Conservation (phyloP, 2,329 filamentous ascomycete species). For the Nemania sp. region DNA sequence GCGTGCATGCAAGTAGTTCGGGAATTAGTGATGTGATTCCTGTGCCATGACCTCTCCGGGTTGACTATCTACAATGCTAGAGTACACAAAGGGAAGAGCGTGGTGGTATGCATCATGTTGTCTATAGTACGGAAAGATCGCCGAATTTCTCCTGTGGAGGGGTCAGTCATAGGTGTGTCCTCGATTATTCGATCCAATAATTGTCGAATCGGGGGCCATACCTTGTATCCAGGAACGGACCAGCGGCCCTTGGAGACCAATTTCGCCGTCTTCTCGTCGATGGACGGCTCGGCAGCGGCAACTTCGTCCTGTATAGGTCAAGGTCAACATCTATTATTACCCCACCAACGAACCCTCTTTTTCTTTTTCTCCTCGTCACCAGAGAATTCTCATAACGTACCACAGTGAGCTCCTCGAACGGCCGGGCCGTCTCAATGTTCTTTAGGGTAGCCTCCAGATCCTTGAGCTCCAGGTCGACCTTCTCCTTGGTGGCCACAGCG, state of each 20-base stretch:
- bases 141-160: slow-evolving; percentile 92
- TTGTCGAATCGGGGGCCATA: slow-evolving; percentile 58
- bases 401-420: slow-evolving; percentile 97
- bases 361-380: background rate
- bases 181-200: background rate
- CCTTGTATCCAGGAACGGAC: slow-evolving; percentile 99
- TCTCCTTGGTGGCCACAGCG: slow-evolving; percentile 94
- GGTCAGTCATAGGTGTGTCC: slow-evolving; percentile 57
- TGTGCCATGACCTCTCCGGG: slow-evolving; percentile 45
- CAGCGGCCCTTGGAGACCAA: slow-evolving; percentile 98
- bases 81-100: slow-evolving; percentile 70
- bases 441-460: slow-evolving; percentile 93
- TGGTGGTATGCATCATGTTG: slow-evolving; percentile 45
- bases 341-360: background rate
- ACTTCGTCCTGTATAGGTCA: slow-evolving; percentile 81
- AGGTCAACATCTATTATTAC: slow-evolving; percentile 32
- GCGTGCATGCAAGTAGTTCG: background rate
- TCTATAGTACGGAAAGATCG: slow-evolving; percentile 94
- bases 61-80: slow-evolving; percentile 77
- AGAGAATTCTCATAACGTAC: slow-evolving; percentile 68
- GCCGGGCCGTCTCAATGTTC: slow-evolving; percentile 96
- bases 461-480: slow-evolving; percentile 94
- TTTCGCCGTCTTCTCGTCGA: slow-evolving; percentile 95
- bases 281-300: slow-evolving; percentile 91
- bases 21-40: slow-evolving; percentile 44